phyloP scores from a whole-genome alignment of 768 basidiomycete genomes.

The Mycena olivaceomarginata region DNA sequence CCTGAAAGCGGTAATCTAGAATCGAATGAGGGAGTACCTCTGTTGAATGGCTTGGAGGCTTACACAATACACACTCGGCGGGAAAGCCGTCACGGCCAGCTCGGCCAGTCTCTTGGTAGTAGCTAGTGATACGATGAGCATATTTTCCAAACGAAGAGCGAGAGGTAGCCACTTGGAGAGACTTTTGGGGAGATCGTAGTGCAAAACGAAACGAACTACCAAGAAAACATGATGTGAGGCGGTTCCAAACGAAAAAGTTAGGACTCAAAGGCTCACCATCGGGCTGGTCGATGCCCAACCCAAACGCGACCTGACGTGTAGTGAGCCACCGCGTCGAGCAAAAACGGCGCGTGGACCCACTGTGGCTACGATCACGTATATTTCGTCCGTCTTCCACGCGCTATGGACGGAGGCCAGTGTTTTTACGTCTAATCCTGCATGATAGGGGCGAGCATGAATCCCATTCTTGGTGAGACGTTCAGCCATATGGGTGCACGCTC shows the following conservation, averaged over 20 bases:
- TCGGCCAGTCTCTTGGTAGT: constrained; percentile 31
- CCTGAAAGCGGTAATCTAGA: constrained; percentile 21
- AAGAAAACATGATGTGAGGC: neutral
- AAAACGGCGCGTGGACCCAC: constrained; percentile 4
- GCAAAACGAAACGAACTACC: constrained; percentile 28
- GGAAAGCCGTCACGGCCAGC: constrained; percentile 31
- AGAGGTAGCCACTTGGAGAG: neutral
- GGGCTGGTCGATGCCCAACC: constrained; percentile 84
- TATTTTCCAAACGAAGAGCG: neutral
- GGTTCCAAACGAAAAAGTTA: neutral
- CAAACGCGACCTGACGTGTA: constrained; percentile 76
- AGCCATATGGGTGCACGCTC: neutral
- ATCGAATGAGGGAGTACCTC: neutral
- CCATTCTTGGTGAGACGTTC: neutral
- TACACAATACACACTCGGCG: constrained; percentile 15
- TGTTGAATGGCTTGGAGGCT: neutral
- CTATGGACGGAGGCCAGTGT: neutral
- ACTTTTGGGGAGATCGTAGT: constrained; percentile 15
- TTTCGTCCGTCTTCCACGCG: constrained; percentile 5
- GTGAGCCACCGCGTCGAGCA: too few species aligned
- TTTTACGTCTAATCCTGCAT: neutral
- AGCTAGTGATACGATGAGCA: constrained; percentile 6
- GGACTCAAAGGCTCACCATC: constrained; percentile 56
- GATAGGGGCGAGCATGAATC: constrained; percentile 11
- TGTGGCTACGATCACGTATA: constrained; percentile 22